Evolutionary conservation across 805 yeast species (phyloP), one percentile per base, ranked within the genome.

Genomic region (Yarrowia bubula): DNA sequence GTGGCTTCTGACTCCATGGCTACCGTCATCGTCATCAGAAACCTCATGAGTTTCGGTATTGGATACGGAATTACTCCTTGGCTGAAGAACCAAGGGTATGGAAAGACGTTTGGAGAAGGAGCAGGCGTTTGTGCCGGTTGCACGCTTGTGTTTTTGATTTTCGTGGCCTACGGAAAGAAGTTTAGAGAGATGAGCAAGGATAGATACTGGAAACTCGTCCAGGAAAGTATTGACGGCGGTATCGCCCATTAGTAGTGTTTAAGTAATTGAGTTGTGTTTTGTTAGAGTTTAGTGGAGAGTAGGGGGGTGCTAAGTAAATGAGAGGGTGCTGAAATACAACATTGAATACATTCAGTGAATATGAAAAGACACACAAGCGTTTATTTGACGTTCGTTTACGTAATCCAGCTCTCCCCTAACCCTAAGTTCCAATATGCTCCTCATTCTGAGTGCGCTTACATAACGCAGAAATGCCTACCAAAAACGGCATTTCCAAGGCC

Each of bases 51-150:
- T 11, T 83, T 82, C 67, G 84, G 80, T 2, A 77, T 81, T 72
- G 79, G 78, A 65, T 83, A 82, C 66, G 85, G 83, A 22, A 77
- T 83, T 64, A 82, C 84, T 2, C 81, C 83, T 15, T 83, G 83
- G 80, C 74, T 81, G 31, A 70, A 67, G 3, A 79, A 80, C 68
- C 71, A 77, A 63, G 85, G 85, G 1, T 72, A 75, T 67, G 80
- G 81, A 68, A 76, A 81, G 67, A 77, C 82, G 32, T 83, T 81
- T 62, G 64, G 64, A 32, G 64, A 58, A 4, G 64, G 39, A 0
- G 64, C 64, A 0, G 64, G 51, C 1, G 51, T 58, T 11, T 43
- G 43, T 37, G 39, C 35, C 2, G 64, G 41, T 2, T 43, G 51
- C 10, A 35, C 28, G 4, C 33, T 37, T 2, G 22, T 44, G 14